Evolutionary conservation across 805 yeast species (phyloP), one percentile per base, ranked within the genome.

Genomic region (Grigorovia transvaalensis): DNA sequence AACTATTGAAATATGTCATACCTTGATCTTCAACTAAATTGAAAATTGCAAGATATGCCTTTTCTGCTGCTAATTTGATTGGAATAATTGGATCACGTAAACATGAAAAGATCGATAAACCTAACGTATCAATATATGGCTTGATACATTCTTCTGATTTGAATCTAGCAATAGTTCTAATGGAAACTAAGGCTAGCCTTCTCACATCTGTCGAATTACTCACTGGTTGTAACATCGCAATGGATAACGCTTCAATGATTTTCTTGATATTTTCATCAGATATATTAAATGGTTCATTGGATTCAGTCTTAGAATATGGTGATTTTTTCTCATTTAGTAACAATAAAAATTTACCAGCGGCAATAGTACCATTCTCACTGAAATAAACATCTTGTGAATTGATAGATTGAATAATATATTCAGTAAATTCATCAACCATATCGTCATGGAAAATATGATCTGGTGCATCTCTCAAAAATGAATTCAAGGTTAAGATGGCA

Each of bases 11-110:
- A 27, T 68, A 64, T 0, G 55, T 66, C 70, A 77, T 64, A 19
- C 74, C 71, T 9, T 71, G 77, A 56, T 85, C 96, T 29, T 84
- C 87, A 35, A 86, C 83, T 59, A 91, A 71, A 47, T 77, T 74
- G 68, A 89, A 84, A 17, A 88, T 64, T 1, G 87, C 80, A 57
- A 90, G 65, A 66, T 78, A 89, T 0, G 95, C 89, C 71, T 88
- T 88, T 66, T 91, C 99, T 8, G 96, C 96, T 1, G 97, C 96
- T 55, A 91, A 74, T 62, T 89, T 90, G 58, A 91, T 83, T 4
- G 99, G 97, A 61, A 91, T 88, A 47, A 87, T 74, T n/a, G 82
- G 76, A 62, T 90, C 96, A 57, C 99, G 76, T 44, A 91, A 84
- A 65, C 93, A 83, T 0, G 84, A 72, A 65, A 91, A 91, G 1